Evolutionary conservation across 2,329 filamentous ascomycete species (phyloP).

Genomic region (Myrmaecium sp.): DNA sequence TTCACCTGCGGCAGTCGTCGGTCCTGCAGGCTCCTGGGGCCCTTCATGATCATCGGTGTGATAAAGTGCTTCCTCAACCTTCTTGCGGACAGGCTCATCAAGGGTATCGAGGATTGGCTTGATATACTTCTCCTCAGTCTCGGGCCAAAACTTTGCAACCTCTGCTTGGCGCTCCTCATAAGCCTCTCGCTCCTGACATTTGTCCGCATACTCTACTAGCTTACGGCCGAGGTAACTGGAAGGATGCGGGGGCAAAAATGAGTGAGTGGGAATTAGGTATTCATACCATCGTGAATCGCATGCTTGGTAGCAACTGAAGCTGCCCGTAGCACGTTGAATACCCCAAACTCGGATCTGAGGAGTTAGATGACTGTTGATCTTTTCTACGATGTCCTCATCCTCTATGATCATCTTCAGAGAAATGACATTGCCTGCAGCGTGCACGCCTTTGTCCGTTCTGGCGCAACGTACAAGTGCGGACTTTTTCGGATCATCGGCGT

Average conservation of each 20-base stretch:
- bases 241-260: conserved; percentile 81
- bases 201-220: conserved; percentile 59
- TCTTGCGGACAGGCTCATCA: conserved; percentile 44
- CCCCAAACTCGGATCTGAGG: conserved; percentile 92
- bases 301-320: conserved; percentile 86
- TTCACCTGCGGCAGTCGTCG: conserved; percentile 17
- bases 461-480: conserved; percentile 87
- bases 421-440: conserved; percentile 89
- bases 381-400: conserved; percentile 69
- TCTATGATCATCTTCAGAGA: conserved; percentile 93
- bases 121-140: conserved; percentile 65
- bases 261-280: conserved; percentile 87
- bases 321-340: conserved; percentile 72
- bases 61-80: conserved; percentile 45
- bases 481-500: conserved; percentile 93
- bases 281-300: conserved; percentile 96
- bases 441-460: conserved; percentile 91
- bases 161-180: conserved; percentile 57
- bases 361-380: conserved; percentile 74
- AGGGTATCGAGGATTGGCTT: conserved; percentile 46
- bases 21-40: conserved; percentile 18
- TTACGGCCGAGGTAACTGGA: conserved; percentile 72
- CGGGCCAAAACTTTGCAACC: conserved; percentile 64
- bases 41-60: conserved; percentile 14
- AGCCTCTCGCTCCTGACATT: conserved; percentile 53